A percentile compares a stretch with the other conserved stretches of the same genome.
These are phyloP conservation scores for Fusarium vanettenii DNA, from an alignment of 2,329 filamentous ascomycete genomes.

Conservation along the genomic window DNA sequence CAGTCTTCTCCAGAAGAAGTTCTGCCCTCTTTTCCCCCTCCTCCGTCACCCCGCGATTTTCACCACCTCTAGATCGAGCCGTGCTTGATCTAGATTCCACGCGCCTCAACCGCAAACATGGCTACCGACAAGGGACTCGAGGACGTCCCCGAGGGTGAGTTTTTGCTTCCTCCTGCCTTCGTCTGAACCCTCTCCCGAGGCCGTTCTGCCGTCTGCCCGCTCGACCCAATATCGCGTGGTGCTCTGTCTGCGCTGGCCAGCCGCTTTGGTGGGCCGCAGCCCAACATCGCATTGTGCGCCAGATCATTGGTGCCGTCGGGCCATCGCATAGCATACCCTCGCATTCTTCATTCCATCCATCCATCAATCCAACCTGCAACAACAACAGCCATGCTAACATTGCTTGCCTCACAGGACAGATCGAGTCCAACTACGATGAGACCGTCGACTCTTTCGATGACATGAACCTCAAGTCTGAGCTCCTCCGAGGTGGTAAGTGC, in stretches of 20 bases:
- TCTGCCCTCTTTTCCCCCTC: slow-evolving; percentile 53
- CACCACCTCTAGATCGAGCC: slow-evolving; percentile 75
- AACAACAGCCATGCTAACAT: slow-evolving; percentile 35
- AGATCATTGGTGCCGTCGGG: neutral
- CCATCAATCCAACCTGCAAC: slow-evolving; percentile 1
- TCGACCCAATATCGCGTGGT: slow-evolving; percentile 17
- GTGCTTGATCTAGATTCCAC: slow-evolving; percentile 78
- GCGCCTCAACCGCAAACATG: slow-evolving; percentile 85
- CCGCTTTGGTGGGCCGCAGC: slow-evolving; percentile 17
- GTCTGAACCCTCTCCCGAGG: slow-evolving; percentile 11
- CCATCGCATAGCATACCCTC: neutral
- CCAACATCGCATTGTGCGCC: slow-evolving; percentile 24
- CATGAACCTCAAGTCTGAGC: slow-evolving; percentile 96
- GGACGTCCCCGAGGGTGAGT: slow-evolving; percentile 95
- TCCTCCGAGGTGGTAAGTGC: slow-evolving; percentile 85
- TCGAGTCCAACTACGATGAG: slow-evolving; percentile 99
- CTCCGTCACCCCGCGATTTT: slow-evolving; percentile 52
- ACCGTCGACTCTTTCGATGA: slow-evolving; percentile 99
- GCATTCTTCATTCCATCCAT: neutral
- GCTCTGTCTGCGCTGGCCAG: slow-evolving; percentile 24
- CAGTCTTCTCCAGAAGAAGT: slow-evolving; percentile 50
- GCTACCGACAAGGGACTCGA: slow-evolving; percentile 98
- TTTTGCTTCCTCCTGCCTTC: slow-evolving; percentile 17
- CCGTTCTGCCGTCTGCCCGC: slow-evolving; percentile 23
- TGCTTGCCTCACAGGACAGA: slow-evolving; percentile 76